phyloP scores from a whole-genome alignment of 495 filamentous ascomycete species.

The Hyaloscypha bicolor region DNA sequence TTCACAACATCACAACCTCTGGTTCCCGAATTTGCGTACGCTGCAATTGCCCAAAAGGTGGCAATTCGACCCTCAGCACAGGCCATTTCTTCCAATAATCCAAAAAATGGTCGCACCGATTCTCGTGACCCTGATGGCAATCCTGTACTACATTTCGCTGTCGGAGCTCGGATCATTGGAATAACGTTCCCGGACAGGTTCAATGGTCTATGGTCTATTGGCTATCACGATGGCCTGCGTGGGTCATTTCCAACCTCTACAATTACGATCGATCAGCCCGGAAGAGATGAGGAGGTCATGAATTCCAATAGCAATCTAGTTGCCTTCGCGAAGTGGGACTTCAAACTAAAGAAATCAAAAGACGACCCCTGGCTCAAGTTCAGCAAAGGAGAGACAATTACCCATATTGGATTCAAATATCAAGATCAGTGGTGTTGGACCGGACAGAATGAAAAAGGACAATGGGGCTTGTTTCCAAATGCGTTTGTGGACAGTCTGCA shows the following conservation, averaged over 20 bases:
- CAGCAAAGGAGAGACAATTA: constrained; percentile 45
- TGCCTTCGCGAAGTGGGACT: constrained; percentile 47
- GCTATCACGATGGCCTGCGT: constrained; percentile 47
- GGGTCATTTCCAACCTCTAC: constrained; percentile 44
- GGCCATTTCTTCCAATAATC: constrained; percentile 38
- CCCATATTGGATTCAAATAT: constrained; percentile 37
- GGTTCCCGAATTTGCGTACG: constrained; percentile 29
- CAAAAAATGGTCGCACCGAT: constrained; percentile 33
- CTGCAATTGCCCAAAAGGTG: constrained; percentile 37
- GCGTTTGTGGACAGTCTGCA: constrained; percentile 28
- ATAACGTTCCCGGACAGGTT: constrained; percentile 48
- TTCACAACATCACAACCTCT: constrained; percentile 36
- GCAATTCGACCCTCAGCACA: constrained; percentile 37
- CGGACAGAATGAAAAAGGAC: constrained; percentile 45
- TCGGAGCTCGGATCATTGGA: constrained; percentile 46
- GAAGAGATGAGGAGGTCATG: constrained; percentile 39
- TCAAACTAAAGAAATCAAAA: constrained; percentile 44
- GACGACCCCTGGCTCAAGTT: constrained; percentile 42
- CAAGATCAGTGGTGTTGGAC: constrained; percentile 50
- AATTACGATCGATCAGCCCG: constrained; percentile 40
- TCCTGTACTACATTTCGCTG: constrained; percentile 42
- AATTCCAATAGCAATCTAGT: constrained; percentile 39
- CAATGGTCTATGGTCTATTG: constrained; percentile 46
- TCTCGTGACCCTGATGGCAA: constrained; percentile 40
- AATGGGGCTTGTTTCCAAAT: constrained; percentile 46